Evolutionary conservation across 441 rosid genomes (phyloP).

Genomic region (Gossypium davidsonii): DNA sequence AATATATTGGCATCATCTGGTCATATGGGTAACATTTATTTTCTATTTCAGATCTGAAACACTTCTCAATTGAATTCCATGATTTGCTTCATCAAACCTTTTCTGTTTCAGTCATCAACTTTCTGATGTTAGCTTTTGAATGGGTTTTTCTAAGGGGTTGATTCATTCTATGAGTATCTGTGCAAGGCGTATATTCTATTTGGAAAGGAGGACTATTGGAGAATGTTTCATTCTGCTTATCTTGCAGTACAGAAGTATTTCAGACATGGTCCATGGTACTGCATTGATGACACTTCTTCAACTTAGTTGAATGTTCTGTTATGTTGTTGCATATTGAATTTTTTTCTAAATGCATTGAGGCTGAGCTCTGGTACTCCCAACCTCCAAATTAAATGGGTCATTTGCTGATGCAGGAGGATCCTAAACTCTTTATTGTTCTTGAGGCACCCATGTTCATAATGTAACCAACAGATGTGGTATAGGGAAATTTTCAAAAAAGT

Average conservation of each 20-base stretch:
- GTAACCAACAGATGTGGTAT: neutral
- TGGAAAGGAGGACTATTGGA: conserved; percentile 96
- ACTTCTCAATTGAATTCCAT: neutral
- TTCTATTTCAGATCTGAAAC: conserved; percentile 9
- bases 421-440: neutral
- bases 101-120: neutral
- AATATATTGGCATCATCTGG: neutral
- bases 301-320: neutral
- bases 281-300: neutral
- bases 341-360: neutral
- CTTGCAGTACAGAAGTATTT: conserved; percentile 83
- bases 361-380: neutral
- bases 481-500: neutral
- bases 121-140: conserved; percentile 3
- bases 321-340: neutral
- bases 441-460: neutral
- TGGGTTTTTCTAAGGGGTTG: conserved; percentile 60
- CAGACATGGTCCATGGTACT: conserved; percentile 91
- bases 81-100: neutral
- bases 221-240: conserved; percentile 90
- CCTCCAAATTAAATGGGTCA: neutral
- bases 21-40: neutral
- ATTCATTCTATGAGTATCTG: conserved; percentile 90
- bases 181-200: conserved; percentile 86
- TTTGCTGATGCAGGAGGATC: neutral